Evolutionary conservation across 257 asterid species (phyloP).

Genomic region (Ballota nigra): DNA sequence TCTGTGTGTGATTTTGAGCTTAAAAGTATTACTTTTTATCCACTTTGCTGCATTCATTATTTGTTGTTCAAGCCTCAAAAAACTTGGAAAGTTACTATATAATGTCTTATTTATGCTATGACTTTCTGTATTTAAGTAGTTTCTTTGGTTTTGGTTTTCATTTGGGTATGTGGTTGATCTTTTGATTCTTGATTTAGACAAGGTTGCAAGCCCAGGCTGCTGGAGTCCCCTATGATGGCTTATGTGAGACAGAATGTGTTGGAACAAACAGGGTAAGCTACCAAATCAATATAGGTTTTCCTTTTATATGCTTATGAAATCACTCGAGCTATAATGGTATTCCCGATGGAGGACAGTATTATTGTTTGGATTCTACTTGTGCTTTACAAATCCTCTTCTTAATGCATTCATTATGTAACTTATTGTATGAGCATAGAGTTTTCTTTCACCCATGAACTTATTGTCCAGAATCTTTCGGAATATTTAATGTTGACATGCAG

Average conservation of each 20-base stretch:
- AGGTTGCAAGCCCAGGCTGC: slow-evolving; percentile 97
- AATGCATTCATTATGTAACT: not conserved
- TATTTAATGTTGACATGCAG: not conserved
- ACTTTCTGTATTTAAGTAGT: not conserved
- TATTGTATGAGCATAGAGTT: not conserved
- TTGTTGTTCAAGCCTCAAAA: not conserved
- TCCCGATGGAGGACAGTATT: not conserved
- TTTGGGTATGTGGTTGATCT: slow-evolving; percentile 5
- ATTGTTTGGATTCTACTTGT: not conserved
- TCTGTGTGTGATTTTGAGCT: not conserved
- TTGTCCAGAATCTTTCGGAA: not conserved
- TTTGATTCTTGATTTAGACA: slow-evolving; percentile 45
- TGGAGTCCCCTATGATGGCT: slow-evolving; percentile 50
- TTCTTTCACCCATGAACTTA: not conserved
- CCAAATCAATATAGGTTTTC: not conserved
- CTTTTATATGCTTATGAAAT: not conserved
- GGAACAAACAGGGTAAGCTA: slow-evolving; percentile 30
- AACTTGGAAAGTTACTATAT: not conserved
- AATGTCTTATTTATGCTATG: not conserved
- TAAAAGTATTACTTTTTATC: not conserved
- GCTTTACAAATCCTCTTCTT: not conserved
- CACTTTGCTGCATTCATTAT: not conserved
- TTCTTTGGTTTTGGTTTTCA: not conserved
- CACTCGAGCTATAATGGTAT: not conserved
- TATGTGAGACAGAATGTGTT: slow-evolving; percentile 29